Percentiles rank a stretch among this genome's conserved stretches.
Evolutionary conservation across 2,329 filamentous ascomycete species (phyloP).

Genomic region (Aureobasidium melanogenum): DNA sequence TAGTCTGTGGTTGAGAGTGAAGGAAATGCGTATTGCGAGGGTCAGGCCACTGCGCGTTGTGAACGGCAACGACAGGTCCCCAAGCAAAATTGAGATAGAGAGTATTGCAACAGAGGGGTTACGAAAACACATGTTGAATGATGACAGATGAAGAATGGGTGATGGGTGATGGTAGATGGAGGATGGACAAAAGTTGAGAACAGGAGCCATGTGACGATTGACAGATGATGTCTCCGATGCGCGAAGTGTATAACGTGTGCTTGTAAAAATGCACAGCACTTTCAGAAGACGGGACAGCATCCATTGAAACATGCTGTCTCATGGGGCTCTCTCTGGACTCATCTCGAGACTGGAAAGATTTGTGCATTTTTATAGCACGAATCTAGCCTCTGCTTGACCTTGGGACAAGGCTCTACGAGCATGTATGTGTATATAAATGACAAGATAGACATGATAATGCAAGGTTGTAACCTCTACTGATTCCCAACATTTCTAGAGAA

Average conservation of each 20-base stretch:
- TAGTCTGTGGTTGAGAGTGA: neutral
- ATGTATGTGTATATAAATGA: neutral
- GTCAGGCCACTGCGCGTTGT: neutral
- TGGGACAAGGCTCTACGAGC: neutral
- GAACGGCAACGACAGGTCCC: neutral
- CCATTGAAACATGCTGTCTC: neutral
- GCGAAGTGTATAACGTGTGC: neutral
- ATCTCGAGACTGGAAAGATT: neutral
- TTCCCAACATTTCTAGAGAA: slow-evolving; percentile 58
- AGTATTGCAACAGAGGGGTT: no score
- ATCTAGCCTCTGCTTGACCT: neutral
- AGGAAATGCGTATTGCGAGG: neutral
- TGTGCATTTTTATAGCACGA: neutral
- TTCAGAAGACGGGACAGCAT: neutral
- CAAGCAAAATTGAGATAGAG: neutral
- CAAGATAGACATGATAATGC: neutral
- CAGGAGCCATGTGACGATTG: neutral
- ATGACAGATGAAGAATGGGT: neutral
- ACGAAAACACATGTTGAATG: neutral
- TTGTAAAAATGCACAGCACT: neutral
- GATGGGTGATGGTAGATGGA: neutral
- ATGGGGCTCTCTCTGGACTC: neutral
- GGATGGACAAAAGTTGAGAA: neutral
- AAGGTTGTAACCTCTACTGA: slow-evolving; percentile 60
- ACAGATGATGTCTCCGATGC: neutral